Conservation (phyloP, 257 asterid species). For the Jacaranda mimosifolia region DNA sequence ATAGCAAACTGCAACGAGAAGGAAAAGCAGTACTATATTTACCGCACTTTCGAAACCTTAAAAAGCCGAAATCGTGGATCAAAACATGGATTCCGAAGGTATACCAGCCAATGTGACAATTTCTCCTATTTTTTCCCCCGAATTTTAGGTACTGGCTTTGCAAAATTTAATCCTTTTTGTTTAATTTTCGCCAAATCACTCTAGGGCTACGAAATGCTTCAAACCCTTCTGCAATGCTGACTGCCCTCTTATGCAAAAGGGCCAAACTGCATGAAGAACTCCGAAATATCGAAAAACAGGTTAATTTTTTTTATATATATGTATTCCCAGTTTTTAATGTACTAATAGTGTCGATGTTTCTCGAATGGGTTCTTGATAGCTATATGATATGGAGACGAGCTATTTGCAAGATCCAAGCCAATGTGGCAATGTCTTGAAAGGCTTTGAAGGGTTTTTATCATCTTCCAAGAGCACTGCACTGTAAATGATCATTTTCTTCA, state of each 20-base stretch:
- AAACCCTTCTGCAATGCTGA: constrained; percentile 2
- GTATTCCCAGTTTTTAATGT: background rate
- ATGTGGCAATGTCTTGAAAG: constrained; percentile 12
- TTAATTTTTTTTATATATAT: background rate
- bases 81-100: constrained; percentile 6
- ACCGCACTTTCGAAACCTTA: background rate
- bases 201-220: background rate
- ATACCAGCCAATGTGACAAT: background rate
- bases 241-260: background rate
- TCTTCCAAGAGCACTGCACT: constrained; percentile 6
- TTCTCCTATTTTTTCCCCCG: background rate
- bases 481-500: background rate
- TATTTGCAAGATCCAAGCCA: constrained; percentile 7
- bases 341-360: background rate
- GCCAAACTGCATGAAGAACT: background rate
- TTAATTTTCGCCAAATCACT: background rate
- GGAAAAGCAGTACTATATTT: background rate
- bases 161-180: background rate
- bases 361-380: background rate
- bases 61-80: background rate
- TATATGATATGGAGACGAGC: constrained; percentile 15
- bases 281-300: background rate
- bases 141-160: background rate
- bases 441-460: constrained; percentile 8
- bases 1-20: background rate